phyloP scores from a whole-genome alignment of 345 rosid species.

The Anacardium occidentale region DNA sequence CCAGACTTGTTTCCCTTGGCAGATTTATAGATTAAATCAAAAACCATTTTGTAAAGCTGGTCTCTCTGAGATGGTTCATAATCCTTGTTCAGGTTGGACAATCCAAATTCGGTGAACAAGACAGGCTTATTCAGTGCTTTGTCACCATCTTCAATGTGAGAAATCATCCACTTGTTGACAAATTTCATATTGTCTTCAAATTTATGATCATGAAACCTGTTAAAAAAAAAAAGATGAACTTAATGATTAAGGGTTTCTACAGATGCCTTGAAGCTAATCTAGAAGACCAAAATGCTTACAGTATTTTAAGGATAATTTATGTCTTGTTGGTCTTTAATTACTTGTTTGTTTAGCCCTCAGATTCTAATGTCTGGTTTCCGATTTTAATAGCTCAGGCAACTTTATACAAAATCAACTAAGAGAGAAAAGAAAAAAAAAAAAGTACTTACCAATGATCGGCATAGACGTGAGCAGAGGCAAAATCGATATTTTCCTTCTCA shows the following conservation, averaged over 20 bases:
- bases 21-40: constrained; percentile 60
- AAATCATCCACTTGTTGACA: constrained; percentile 74
- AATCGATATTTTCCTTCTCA: constrained; percentile 53
- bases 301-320: background rate
- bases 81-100: constrained; percentile 73
- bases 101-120: constrained; percentile 81
- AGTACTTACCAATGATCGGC: constrained; percentile 85
- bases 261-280: background rate
- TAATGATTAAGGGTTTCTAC: background rate
- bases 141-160: constrained; percentile 90
- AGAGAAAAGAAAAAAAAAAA: no score
- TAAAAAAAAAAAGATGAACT: constrained; percentile 20
- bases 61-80: constrained; percentile 61
- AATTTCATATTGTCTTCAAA: constrained; percentile 67
- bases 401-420: background rate
- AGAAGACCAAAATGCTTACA: background rate
- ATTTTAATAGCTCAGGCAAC: background rate
- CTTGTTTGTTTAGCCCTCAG: background rate
- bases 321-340: background rate
- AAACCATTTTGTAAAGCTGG: constrained; percentile 49
- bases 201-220: constrained; percentile 60
- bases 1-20: constrained; percentile 72
- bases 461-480: constrained; percentile 90
- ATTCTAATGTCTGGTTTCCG: background rate
- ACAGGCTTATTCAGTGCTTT: constrained; percentile 74